Evolutionary conservation across 176 grass and related monocot species (phyloP).

Genomic region (Triticum monococcum): DNA sequence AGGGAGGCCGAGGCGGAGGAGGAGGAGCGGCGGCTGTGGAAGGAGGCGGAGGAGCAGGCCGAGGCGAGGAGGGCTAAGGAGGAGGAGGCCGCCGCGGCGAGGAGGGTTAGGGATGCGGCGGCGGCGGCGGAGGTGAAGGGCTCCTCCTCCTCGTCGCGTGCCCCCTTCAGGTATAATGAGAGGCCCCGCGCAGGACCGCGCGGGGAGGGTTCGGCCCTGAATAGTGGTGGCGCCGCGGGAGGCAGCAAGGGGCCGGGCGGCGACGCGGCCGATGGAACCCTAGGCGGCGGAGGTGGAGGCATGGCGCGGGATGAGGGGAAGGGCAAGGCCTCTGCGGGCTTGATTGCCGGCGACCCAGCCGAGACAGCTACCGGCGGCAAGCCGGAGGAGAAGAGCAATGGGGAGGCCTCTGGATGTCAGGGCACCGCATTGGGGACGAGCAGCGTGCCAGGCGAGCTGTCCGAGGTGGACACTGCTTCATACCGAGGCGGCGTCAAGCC

Average conservation of each 20-base stretch:
- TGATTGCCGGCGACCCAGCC: neutral
- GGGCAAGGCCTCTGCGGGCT: neutral
- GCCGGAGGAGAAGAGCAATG: neutral
- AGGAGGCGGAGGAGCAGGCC: conserved; percentile 13
- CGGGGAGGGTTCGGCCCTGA: neutral
- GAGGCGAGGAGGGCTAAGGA: neutral
- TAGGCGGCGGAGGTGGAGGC: conserved; percentile 11
- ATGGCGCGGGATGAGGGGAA: neutral
- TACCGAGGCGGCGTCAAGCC: neutral
- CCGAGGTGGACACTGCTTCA: neutral
- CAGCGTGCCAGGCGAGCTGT: neutral
- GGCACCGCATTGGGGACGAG: neutral
- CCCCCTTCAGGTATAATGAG: neutral
- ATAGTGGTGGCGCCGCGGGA: neutral
- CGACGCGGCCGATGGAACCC: neutral
- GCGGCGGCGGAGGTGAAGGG: neutral
- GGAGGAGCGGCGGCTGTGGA: neutral
- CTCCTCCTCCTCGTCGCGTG: neutral
- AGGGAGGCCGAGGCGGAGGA: neutral
- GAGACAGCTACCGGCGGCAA: neutral
- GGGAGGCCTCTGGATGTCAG: neutral
- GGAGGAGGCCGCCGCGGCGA: conserved; percentile 6
- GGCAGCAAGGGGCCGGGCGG: neutral
- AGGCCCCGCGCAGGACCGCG: neutral
- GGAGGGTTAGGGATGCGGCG: neutral